A percentile compares a stretch with the other conserved stretches of the same genome.
Evolutionary conservation across 2,329 filamentous ascomycete genomes (phyloP).

Genomic region (Monilinia vaccinii-corymbosi): DNA sequence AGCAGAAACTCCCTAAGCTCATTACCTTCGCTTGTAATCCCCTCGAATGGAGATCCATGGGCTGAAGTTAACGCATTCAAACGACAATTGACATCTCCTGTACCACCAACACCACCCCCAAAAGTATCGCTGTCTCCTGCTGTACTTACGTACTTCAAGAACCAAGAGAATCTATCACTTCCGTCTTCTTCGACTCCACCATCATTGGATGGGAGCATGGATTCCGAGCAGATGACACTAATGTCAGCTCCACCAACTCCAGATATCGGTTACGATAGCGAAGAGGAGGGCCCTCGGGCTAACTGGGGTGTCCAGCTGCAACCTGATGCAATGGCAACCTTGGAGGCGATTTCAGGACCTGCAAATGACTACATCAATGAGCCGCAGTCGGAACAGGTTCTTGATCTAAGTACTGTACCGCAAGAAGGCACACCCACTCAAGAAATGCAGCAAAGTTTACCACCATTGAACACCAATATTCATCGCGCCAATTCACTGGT

Average conservation of each 20-base stretch:
- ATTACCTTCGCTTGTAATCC: constrained; percentile 45
- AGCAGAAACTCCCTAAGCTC: constrained; percentile 26
- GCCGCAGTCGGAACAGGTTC: constrained; percentile 45
- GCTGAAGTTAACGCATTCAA: constrained; percentile 38
- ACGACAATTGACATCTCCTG: constrained; percentile 43
- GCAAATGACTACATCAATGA: constrained; percentile 54
- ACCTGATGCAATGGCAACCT: constrained; percentile 68
- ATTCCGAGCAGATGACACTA: constrained; percentile 76
- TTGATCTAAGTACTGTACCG: constrained; percentile 35
- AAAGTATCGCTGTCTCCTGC: constrained; percentile 69
- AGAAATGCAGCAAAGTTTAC: constrained; percentile 46
- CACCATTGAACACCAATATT: constrained; percentile 39
- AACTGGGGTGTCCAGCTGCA: constrained; percentile 59
- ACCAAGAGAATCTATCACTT: constrained; percentile 60
- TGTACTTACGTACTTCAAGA: constrained; percentile 62
- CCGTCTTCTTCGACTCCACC: constrained; percentile 74
- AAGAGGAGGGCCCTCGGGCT: constrained; percentile 54
- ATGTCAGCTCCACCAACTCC: constrained; percentile 82
- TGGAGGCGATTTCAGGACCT: constrained; percentile 60
- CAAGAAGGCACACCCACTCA: constrained; percentile 32
- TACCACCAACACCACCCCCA: constrained; percentile 54
- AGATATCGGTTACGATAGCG: constrained; percentile 50
- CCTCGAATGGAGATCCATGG: constrained; percentile 34
- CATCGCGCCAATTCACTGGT: constrained; percentile 32
- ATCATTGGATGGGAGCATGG: constrained; percentile 74